These are phyloP conservation scores for Wakefieldia striispora DNA, from an alignment of 768 basidiomycete species.

Conservation along the genomic window DNA sequence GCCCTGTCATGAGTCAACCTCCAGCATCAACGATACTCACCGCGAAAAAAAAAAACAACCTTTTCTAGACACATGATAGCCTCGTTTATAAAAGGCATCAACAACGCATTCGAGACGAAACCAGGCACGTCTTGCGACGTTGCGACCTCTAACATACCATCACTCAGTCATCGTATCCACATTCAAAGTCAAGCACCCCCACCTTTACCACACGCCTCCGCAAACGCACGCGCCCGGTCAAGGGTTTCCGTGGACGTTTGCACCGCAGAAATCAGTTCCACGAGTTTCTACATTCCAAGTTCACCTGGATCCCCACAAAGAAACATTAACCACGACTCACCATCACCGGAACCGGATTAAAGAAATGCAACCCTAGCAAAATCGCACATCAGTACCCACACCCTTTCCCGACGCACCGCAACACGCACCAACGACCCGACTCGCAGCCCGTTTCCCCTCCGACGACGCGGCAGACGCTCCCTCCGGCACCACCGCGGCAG, in stretches of 20 bases:
- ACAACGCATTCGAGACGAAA: slow-evolving; percentile 89
- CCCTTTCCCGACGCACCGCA: background rate
- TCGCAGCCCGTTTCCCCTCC: slow-evolving; percentile 59
- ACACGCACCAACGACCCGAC: slow-evolving; percentile 75
- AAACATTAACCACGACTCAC: slow-evolving; percentile 39
- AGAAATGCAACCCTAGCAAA: slow-evolving; percentile 78
- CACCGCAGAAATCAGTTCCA: slow-evolving; percentile 91
- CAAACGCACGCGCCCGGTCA: slow-evolving; percentile 75
- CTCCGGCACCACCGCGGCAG: slow-evolving; percentile 67
- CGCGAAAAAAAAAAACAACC: slow-evolving; percentile 41
- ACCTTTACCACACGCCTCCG: slow-evolving; percentile 90
- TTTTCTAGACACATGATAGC: slow-evolving; percentile 93
- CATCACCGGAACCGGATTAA: slow-evolving; percentile 98
- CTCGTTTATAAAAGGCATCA: slow-evolving; percentile 99
- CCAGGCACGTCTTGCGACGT: slow-evolving; percentile 90
- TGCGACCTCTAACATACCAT: slow-evolving; percentile 68
- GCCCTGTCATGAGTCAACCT: slow-evolving; percentile 46
- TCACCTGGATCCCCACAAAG: background rate
- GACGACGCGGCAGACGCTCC: slow-evolving; percentile 58
- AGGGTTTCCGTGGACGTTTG: slow-evolving; percentile 83
- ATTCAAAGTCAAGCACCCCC: background rate
- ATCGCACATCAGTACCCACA: background rate
- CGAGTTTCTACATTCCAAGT: slow-evolving; percentile 61
- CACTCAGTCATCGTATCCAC: background rate
- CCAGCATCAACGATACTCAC: background rate